phyloP scores from a whole-genome alignment of 2,329 filamentous ascomycete species.

The Orbilia javanica region DNA sequence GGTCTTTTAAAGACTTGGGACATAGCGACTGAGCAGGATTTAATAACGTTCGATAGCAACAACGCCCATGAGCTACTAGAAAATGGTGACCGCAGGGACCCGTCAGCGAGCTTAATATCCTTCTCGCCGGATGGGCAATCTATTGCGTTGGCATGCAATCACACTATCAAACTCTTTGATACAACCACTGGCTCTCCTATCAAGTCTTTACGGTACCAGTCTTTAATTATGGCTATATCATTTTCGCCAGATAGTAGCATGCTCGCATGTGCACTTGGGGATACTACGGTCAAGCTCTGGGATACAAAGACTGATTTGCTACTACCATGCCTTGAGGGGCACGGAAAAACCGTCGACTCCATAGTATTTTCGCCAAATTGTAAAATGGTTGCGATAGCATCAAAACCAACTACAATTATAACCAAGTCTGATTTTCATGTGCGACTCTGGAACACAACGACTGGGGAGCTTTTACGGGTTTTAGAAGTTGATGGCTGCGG shows the following conservation, averaged over 20 bases:
- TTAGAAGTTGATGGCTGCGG: neutral
- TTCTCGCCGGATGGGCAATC: neutral
- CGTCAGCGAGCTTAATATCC: neutral
- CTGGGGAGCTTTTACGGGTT: neutral
- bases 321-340: neutral
- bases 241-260: neutral
- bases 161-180: neutral
- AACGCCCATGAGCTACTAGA: neutral
- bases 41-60: neutral
- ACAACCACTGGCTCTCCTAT: neutral
- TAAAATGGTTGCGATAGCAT: neutral
- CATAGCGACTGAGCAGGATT: neutral
- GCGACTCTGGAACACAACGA: neutral
- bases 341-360: too few relatives aligned
- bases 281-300: neutral
- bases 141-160: neutral
- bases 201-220: too few relatives aligned
- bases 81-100: too few relatives aligned
- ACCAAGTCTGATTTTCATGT: neutral
- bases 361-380: neutral
- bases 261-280: neutral
- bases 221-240: too few relatives aligned
- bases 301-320: too few relatives aligned
- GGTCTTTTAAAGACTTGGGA: neutral
- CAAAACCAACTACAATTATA: neutral